Conservation (phyloP, 345 rosid species). For the Melastoma malabathricum region DNA sequence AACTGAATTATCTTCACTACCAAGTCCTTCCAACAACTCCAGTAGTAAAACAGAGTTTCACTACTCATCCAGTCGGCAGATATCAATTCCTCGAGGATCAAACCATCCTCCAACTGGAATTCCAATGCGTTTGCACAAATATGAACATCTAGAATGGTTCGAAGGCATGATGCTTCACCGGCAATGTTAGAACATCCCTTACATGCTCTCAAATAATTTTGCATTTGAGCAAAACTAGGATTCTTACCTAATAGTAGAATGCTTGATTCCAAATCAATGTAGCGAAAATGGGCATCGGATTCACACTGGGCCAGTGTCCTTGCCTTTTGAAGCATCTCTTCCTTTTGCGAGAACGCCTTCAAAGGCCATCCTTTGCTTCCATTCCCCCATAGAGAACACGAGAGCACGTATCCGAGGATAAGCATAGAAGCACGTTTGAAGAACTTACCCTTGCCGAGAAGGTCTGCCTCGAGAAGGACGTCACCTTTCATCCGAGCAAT, state of each 20-base stretch:
- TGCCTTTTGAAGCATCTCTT: too few species aligned
- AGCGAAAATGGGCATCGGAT: too few species aligned
- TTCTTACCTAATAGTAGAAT: slow-evolving; percentile 13
- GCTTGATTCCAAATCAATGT: slow-evolving; percentile 15
- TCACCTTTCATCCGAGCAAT: too few species aligned
- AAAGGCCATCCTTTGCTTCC: too few species aligned
- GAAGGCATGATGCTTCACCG: slow-evolving; percentile 23
- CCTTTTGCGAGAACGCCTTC: too few species aligned
- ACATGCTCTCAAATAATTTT: slow-evolving; percentile 18
- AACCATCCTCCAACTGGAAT: slow-evolving; percentile 17
- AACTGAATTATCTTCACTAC: slow-evolving; percentile 13
- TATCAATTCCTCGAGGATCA: slow-evolving; percentile 7
- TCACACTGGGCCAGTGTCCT: too few species aligned
- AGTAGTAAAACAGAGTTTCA: slow-evolving; percentile 26
- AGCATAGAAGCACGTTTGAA: too few species aligned
- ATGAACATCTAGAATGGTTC: slow-evolving; percentile 31
- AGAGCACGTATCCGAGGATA: too few species aligned
- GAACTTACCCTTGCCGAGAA: too few species aligned
- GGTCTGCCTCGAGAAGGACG: too few species aligned
- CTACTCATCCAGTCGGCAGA: slow-evolving; percentile 9
- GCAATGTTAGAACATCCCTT: slow-evolving; percentile 10
- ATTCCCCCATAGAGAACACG: too few species aligned
- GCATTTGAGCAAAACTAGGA: slow-evolving; percentile 12
- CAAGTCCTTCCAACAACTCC: slow-evolving; percentile 32
- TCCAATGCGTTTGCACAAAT: slow-evolving; percentile 6